These are phyloP conservation scores for Dendrobium catenatum DNA, from an alignment of 106 monocot genomes.

Conservation along the genomic window DNA sequence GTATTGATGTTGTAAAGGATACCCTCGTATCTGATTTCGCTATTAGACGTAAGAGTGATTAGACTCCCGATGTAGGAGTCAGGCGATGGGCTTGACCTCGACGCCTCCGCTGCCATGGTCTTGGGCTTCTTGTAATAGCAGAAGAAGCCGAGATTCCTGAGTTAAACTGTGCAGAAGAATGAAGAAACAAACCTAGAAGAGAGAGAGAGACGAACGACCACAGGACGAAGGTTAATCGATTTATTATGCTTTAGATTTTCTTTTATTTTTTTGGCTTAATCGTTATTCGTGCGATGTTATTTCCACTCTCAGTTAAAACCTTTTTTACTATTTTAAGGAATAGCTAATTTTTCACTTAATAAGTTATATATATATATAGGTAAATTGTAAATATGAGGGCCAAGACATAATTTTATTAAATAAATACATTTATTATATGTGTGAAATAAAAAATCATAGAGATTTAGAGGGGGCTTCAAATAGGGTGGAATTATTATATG, in stretches of 20 bases:
- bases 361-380: too few species aligned
- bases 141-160: constrained; percentile 1
- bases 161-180: neutral
- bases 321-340: too few species aligned
- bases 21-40: constrained; percentile 81
- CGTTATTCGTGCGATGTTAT: too few species aligned
- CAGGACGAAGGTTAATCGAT: neutral
- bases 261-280: neutral
- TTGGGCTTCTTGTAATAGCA: neutral
- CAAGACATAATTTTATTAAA: too few species aligned
- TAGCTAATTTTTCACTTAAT: too few species aligned
- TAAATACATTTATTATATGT: too few species aligned
- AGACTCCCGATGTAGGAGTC: constrained; percentile 68
- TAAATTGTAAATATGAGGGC: too few species aligned
- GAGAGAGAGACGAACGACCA: neutral
- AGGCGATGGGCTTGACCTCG: constrained; percentile 12
- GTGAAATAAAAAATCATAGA: too few species aligned
- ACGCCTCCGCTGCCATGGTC: constrained; percentile 10
- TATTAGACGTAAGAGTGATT: constrained; percentile 91
- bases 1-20: constrained; percentile 88
- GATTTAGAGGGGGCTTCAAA: too few species aligned
- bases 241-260: neutral
- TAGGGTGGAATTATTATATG: too few species aligned
- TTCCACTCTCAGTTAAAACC: too few species aligned
- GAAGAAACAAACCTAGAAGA: neutral